Evolutionary conservation across 139 green algal species (phyloP).

Genomic region (Coelastrella sp.): DNA sequence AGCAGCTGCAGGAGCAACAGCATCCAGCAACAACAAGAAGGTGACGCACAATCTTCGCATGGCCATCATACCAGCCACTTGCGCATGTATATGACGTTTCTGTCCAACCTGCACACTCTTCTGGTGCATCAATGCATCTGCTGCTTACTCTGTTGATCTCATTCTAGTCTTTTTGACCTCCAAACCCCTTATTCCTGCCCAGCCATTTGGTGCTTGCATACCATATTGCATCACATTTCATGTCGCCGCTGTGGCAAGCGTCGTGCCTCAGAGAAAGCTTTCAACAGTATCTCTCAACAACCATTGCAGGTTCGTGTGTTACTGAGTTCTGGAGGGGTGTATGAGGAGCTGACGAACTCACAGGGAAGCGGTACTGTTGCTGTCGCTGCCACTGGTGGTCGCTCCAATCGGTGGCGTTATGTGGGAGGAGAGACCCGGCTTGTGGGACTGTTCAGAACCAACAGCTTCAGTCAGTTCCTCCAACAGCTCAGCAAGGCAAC

Average conservation of each 20-base stretch:
- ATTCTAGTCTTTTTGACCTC: too few species aligned
- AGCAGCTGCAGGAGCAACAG: background rate
- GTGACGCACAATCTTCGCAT: background rate
- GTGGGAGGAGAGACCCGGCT: constrained; percentile 80
- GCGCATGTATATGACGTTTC: background rate
- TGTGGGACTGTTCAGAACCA: constrained; percentile 55
- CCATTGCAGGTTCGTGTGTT: constrained; percentile 56
- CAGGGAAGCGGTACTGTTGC: constrained; percentile 44
- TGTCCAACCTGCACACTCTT: background rate
- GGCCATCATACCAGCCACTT: background rate
- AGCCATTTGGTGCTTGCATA: too few species aligned
- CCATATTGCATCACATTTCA: too few species aligned
- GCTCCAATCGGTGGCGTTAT: constrained; percentile 52
- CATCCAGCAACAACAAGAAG: background rate
- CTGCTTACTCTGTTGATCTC: too few species aligned
- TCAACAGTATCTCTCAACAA: background rate
- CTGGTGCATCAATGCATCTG: background rate
- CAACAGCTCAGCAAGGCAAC: constrained; percentile 50
- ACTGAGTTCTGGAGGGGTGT: constrained; percentile 42
- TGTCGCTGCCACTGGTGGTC: too few species aligned
- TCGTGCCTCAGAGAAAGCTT: too few species aligned
- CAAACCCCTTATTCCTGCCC: too few species aligned
- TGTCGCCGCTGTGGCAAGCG: too few species aligned
- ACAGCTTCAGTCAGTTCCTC: constrained; percentile 46
- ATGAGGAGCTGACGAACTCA: constrained; percentile 32